phyloP scores from a whole-genome alignment of 176 grass and related monocot species.

The Musa acuminata region DNA sequence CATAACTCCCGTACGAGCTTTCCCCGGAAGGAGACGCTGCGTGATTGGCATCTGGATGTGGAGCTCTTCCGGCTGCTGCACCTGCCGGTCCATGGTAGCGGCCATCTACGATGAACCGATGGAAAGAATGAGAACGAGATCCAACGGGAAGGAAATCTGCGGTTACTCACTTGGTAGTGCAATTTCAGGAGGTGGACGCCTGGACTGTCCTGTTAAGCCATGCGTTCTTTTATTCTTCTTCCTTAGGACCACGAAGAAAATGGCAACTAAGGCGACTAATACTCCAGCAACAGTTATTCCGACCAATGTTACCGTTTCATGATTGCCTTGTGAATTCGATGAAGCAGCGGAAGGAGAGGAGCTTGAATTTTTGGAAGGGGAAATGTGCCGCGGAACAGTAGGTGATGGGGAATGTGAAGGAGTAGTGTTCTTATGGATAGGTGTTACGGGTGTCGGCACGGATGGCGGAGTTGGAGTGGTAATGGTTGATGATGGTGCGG shows the following conservation, averaged over 20 bases:
- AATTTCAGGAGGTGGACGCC: not conserved
- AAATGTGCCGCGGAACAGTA: not conserved
- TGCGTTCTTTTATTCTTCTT: constrained; percentile 18
- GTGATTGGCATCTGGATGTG: constrained; percentile 19
- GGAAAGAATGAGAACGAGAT: not conserved
- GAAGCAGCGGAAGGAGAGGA: not conserved
- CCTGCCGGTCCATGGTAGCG: not conserved
- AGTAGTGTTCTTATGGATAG: not conserved
- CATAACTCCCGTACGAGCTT: constrained; percentile 26
- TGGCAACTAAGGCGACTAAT: constrained; percentile 24
- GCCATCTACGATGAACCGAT: not conserved
- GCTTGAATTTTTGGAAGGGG: not conserved
- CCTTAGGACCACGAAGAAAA: constrained; percentile 18
- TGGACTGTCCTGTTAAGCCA: not conserved
- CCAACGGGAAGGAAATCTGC: not conserved
- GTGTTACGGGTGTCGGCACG: not conserved
- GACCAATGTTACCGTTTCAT: constrained; percentile 21
- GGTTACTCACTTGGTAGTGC: not conserved
- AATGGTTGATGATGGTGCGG: not conserved
- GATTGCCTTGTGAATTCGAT: not conserved
- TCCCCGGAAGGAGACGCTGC: constrained; percentile 19
- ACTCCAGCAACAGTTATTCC: constrained; percentile 33
- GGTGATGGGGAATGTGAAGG: not conserved
- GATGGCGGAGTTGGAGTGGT: not conserved
- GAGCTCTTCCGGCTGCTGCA: not conserved